Conservation (phyloP, 257 asterid genomes). For the Orobanche coerulescens region DNA sequence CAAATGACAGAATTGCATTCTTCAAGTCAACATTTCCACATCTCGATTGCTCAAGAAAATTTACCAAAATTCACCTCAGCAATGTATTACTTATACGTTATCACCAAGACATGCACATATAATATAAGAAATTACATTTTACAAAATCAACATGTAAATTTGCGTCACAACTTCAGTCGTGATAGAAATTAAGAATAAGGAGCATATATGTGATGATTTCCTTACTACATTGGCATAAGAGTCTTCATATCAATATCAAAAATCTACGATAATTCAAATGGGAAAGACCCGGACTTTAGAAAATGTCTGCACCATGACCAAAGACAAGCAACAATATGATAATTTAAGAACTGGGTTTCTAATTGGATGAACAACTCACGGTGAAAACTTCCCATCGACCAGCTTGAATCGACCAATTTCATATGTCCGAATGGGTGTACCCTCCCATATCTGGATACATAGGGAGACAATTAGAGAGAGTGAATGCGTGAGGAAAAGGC, state of each 20-base stretch:
- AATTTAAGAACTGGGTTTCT: neutral
- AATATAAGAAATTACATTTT: neutral
- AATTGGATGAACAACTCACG: constrained; percentile 56
- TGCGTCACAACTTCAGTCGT: neutral
- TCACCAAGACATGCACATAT: constrained; percentile 11
- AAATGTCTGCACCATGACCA: neutral
- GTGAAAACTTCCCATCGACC: constrained; percentile 94
- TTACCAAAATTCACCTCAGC: neutral
- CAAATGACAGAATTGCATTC: constrained; percentile 7
- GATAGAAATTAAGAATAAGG: neutral
- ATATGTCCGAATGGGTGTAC: constrained; percentile 71
- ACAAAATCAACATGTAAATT: neutral
- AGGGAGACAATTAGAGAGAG: constrained; percentile 4
- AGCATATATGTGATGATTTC: neutral
- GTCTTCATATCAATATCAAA: constrained; percentile 5
- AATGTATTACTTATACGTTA: neutral
- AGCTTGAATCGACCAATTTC: constrained; percentile 79
- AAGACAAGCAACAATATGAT: constrained; percentile 8
- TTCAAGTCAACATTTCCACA: neutral
- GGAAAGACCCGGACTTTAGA: neutral
- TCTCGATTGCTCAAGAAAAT: neutral
- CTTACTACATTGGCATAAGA: constrained; percentile 9
- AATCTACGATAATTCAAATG: neutral
- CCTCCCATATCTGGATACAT: constrained; percentile 86
- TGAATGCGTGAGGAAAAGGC: constrained; percentile 15